Base-by-base conservation (phyloP, 2,329 filamentous ascomycete genomes). In the Xylaria digitata region DNA sequence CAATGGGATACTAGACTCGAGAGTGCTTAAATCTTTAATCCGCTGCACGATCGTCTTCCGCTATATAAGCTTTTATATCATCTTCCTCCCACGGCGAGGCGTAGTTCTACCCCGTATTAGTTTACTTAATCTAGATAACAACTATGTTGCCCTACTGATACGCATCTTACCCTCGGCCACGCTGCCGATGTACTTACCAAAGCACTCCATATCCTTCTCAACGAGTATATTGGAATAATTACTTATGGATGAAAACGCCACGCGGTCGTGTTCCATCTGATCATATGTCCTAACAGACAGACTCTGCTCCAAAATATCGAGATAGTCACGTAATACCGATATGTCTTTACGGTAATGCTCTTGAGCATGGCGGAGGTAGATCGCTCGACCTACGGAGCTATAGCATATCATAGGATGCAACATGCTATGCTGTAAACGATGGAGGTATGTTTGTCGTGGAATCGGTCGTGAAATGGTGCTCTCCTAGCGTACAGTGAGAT, bases 401-500 rank as follows among this genome's bases (percentile, higher is more conserved):
- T 37, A 37, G 8, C 6, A 9, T 0, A 71, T 71, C 1, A 75
- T 71, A 0, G 84, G 82, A 66, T 84, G 81, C 8, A 89, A 71
- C 13, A 85, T 77, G 87, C 84, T 62, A 89, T 88, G 13, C 84
- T 82, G 52, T 83, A 85, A 37, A 84, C 80, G 66, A 89, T 81
- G 69, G 84, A 83, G 2, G 87, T 89, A 67, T 87, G 83, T 68
- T 83, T 83, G 75, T 89, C 87, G 70, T 89, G 86, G 69, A 86
- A 86, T 43, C 79, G 81, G 40, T 82, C 82, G 19, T 83, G 80
- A 0, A 83, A 83, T 1, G 87, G 87, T 0, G 86, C 85, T 87
- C 87, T 89, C 67, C 90, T 90, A 2, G 82, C 86, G 62, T 85
- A 87, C 0, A 89, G 81, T 0, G 85, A 87, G 61, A 89, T 82